These are phyloP conservation scores for Plasmodium cynomolgi DNA, from an alignment of 169 alveolate genomes.

Conservation along the genomic window DNA sequence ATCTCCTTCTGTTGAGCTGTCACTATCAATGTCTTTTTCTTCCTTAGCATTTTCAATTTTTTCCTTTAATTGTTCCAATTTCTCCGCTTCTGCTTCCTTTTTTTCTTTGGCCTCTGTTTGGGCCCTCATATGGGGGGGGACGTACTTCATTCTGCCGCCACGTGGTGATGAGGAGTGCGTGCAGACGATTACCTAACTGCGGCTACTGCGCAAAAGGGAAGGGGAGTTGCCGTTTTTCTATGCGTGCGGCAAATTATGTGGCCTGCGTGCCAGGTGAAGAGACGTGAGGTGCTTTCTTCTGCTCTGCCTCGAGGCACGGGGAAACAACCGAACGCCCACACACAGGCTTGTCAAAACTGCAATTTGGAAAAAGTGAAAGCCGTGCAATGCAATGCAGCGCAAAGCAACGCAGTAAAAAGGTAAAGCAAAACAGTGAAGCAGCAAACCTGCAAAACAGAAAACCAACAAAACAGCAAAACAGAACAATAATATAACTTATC, in stretches of 20 bases:
- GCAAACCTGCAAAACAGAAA: neutral
- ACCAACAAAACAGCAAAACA: neutral
- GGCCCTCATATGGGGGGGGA: slow-evolving; percentile 58
- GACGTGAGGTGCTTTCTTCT: neutral
- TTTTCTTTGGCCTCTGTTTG: slow-evolving; percentile 38
- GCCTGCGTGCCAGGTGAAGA: neutral
- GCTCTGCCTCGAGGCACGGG: neutral
- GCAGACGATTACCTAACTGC: neutral
- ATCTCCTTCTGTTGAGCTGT: slow-evolving; percentile 48
- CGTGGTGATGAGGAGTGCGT: neutral
- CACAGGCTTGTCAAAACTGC: neutral
- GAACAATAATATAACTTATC: neutral
- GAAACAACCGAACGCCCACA: neutral
- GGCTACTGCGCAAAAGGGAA: neutral
- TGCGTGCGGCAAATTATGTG: neutral
- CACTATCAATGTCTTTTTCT: slow-evolving; percentile 36
- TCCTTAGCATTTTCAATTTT: slow-evolving; percentile 10
- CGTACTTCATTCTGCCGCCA: slow-evolving; percentile 49
- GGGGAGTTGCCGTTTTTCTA: neutral
- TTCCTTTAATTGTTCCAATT: slow-evolving; percentile 16
- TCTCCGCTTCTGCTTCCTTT: slow-evolving; percentile 9
- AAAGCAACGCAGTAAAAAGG: neutral
- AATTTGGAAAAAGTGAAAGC: too few relatives aligned
- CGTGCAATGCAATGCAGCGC: neutral
- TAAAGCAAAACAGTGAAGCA: neutral